phyloP scores from a whole-genome alignment of 1,284 basidiomycete genomes.

The Ustilago lituana region DNA sequence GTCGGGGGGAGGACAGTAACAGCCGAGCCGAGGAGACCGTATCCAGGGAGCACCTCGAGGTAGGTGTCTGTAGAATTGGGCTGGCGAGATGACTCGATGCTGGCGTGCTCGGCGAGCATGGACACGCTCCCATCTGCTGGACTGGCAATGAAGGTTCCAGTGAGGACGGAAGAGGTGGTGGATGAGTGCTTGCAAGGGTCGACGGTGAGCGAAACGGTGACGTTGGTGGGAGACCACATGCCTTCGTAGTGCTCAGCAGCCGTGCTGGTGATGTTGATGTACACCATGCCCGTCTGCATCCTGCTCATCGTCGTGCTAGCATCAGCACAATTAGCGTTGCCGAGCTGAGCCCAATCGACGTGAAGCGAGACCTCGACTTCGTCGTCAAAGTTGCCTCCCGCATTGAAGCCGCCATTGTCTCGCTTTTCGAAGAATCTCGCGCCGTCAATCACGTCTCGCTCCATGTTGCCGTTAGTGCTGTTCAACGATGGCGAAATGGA shows the following conservation, averaged over 20 bases:
- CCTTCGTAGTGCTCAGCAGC: constrained; percentile 14
- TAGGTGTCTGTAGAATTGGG: constrained; percentile 72
- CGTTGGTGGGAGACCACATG: constrained; percentile 25
- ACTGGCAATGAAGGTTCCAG: constrained; percentile 69
- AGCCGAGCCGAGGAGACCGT: constrained; percentile 30
- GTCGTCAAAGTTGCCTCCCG: constrained; percentile 28
- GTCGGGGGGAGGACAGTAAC: constrained; percentile 33
- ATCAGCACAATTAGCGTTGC: constrained; percentile 1
- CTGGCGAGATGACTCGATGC: constrained; percentile 52
- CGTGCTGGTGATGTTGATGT: constrained; percentile 22
- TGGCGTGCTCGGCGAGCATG: constrained; percentile 24
- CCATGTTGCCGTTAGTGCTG: constrained; percentile 1
- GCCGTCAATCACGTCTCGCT: not conserved
- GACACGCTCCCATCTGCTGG: constrained; percentile 13
- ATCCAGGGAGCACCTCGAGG: constrained; percentile 71
- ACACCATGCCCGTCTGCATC: constrained; percentile 21
- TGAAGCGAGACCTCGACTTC: constrained; percentile 17
- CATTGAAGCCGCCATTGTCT: constrained; percentile 9
- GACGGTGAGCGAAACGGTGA: constrained; percentile 21
- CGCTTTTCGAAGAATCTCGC: constrained; percentile 7
- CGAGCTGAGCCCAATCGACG: constrained; percentile 22
- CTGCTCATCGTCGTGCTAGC: not conserved
- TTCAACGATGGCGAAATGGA: not conserved
- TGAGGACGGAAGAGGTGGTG: constrained; percentile 71
- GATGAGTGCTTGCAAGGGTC: constrained; percentile 72